Percentiles rank a stretch among this genome's conserved stretches.
Conservation (phyloP, 345 rosid genomes). For the Xanthoceras sorbifolium region DNA sequence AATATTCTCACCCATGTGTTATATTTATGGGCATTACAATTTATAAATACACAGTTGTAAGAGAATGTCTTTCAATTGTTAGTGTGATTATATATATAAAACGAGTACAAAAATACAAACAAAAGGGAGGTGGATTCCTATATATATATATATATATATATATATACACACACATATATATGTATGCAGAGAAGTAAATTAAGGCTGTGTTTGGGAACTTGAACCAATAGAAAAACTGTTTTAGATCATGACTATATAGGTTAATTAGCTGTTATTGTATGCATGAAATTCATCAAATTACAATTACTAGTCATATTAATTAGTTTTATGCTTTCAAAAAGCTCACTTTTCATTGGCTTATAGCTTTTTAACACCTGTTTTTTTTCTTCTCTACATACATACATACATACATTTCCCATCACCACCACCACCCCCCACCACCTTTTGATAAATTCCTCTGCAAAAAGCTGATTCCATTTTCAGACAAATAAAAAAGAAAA, state of each 20-base stretch:
- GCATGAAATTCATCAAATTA: conserved; percentile 49
- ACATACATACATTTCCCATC: no score
- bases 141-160: no score
- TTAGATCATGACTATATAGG: background rate
- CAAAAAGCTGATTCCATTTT: background rate
- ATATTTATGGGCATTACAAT: conserved; percentile 15
- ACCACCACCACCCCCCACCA: background rate
- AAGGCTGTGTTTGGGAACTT: conserved; percentile 59
- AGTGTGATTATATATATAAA: conserved; percentile 17
- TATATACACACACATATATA: no score
- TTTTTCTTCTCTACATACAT: conserved; percentile 20
- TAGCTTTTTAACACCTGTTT: background rate
- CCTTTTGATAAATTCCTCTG: background rate
- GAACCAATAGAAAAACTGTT: conserved; percentile 39
- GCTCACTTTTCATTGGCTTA: conserved; percentile 34
- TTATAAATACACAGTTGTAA: conserved; percentile 7
- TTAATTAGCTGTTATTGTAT: background rate
- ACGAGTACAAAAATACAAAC: conserved; percentile 20
- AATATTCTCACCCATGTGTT: conserved; percentile 35
- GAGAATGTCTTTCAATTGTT: conserved; percentile 45
- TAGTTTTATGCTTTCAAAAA: conserved; percentile 34
- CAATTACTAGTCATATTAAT: background rate
- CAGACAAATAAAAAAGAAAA: background rate
- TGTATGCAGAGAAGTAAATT: background rate
- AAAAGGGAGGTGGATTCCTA: conserved; percentile 16